Evolutionary conservation across 208 protist genomes (phyloP).

Genomic region (Strigomonas galati): DNA sequence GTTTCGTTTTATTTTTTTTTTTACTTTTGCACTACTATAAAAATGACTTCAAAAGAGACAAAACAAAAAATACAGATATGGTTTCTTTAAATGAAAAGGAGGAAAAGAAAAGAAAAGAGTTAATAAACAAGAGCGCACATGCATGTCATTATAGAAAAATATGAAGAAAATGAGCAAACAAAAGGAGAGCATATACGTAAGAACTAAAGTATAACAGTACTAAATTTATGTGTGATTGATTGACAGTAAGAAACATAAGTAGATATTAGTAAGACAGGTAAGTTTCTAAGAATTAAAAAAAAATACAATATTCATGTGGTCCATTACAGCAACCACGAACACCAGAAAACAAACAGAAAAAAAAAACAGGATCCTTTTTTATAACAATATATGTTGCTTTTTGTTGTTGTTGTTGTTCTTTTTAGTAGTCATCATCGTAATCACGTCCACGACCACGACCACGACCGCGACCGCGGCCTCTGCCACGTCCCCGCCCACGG

Average conservation of each 20-base stretch:
- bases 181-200: slow-evolving; percentile 4
- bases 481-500: slow-evolving; percentile 19
- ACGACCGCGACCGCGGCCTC: slow-evolving; percentile 16
- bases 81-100: slow-evolving; percentile 2
- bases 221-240: no score
- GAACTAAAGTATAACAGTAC: not conserved
- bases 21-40: not conserved
- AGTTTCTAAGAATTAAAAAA: not conserved
- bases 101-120: slow-evolving; percentile 12
- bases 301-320: not conserved
- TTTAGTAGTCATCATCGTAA: slow-evolving; percentile 14
- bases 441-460: not conserved
- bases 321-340: no score
- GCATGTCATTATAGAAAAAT: no score
- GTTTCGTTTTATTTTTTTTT: not conserved
- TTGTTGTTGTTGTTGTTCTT: slow-evolving; percentile 13
- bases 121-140: no score
- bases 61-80: not conserved
- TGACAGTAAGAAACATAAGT: no score
- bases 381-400: no score
- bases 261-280: no score
- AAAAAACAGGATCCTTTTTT: not conserved
- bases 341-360: not conserved
- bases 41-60: slow-evolving; percentile 12
- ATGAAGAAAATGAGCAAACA: no score